Conservation (phyloP, 2,329 filamentous ascomycete species). For the Fusarium guadeloupense region DNA sequence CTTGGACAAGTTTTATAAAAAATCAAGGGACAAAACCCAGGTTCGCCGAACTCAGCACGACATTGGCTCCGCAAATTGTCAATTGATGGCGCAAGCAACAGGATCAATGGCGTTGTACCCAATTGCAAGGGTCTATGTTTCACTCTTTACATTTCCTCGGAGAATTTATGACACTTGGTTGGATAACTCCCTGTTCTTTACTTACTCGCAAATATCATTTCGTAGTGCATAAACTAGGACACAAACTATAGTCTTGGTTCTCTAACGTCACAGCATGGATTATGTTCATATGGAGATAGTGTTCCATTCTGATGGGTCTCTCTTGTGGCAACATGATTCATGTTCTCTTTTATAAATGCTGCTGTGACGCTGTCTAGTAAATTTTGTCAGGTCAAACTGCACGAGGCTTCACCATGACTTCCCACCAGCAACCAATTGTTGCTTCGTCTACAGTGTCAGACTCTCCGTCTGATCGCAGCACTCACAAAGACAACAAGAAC, state of each 20-base stretch:
- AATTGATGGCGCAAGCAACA: constrained; percentile 6
- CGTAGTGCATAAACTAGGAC: not conserved
- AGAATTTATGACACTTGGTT: not conserved
- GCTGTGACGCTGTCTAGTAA: not conserved
- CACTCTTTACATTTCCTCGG: constrained; percentile 3
- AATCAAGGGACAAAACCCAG: no score
- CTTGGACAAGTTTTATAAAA: no score
- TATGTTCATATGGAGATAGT: no score
- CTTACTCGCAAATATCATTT: not conserved
- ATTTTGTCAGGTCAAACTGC: not conserved
- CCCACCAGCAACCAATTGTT: not conserved
- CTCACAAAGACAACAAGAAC: not conserved
- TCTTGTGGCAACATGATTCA: no score
- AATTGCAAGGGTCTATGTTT: not conserved
- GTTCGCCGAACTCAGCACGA: not conserved
- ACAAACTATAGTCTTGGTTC: not conserved
- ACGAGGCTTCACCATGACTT: not conserved
- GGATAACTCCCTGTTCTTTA: not conserved
- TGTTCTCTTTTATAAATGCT: not conserved
- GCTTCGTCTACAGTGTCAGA: not conserved
- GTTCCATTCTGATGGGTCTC: no score
- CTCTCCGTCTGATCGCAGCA: constrained; percentile 6
- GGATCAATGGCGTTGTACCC: not conserved
- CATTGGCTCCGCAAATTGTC: constrained; percentile 1
- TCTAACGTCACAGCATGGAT: no score